Evolutionary conservation across 2,329 filamentous ascomycete species (phyloP).

Genomic region (Davidsoniella virescens): DNA sequence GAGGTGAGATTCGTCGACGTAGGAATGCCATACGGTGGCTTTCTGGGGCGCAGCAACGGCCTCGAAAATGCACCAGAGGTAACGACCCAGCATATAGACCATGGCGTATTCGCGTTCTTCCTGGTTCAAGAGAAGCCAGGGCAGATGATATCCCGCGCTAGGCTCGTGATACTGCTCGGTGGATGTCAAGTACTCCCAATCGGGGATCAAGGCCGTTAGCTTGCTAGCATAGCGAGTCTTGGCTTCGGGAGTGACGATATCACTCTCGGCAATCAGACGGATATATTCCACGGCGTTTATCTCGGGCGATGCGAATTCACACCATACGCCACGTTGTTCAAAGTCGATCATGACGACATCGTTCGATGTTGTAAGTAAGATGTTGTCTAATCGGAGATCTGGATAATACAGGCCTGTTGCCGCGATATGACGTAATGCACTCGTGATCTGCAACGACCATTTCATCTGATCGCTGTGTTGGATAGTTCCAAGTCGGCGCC

Average conservation of each 20-base stretch:
- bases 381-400: conserved; percentile 43
- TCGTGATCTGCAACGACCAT: conserved; percentile 37
- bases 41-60: conserved; percentile 40
- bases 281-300: conserved; percentile 43
- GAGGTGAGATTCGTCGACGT: conserved; percentile 36
- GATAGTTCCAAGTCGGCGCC: conserved; percentile 30
- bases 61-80: conserved; percentile 48
- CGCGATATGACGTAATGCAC: conserved; percentile 29
- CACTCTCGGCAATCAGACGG: conserved; percentile 34
- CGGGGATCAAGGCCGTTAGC: conserved; percentile 29
- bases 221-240: conserved; percentile 25
- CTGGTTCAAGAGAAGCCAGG: conserved; percentile 36
- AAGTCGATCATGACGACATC: conserved; percentile 43
- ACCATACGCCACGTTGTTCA: conserved; percentile 47
- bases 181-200: conserved; percentile 27
- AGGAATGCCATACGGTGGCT: conserved; percentile 42
- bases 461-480: conserved; percentile 29
- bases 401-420: conserved; percentile 32
- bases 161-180: conserved; percentile 33
- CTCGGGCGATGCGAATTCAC: conserved; percentile 43
- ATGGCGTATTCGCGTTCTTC: conserved; percentile 40
- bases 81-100: conserved; percentile 45
- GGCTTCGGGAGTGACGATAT: conserved; percentile 26
- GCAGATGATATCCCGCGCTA: conserved; percentile 34
- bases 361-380: conserved; percentile 32